phyloP scores from a whole-genome alignment of 768 basidiomycete genomes.

The Leccinellum rugosiceps region DNA sequence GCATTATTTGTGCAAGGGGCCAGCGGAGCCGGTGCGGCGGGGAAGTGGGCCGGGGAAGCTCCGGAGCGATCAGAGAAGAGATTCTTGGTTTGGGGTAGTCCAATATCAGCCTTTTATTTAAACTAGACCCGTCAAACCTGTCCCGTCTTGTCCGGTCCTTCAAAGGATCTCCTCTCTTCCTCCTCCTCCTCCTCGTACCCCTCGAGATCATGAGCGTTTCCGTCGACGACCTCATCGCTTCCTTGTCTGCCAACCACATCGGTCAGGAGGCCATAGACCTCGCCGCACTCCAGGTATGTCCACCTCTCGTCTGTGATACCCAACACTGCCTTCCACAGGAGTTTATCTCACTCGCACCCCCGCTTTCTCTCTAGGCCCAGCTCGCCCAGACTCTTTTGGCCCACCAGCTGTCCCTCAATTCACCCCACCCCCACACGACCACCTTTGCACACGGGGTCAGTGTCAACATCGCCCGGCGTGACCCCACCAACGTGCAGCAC shows the following conservation, averaged over 20 bases:
- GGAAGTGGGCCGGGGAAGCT: neutral
- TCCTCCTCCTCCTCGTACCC: neutral
- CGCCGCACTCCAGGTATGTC: slow-evolving; percentile 43
- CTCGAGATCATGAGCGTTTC: slow-evolving; percentile 40
- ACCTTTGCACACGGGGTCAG: slow-evolving; percentile 21
- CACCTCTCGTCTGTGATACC: slow-evolving; percentile 6
- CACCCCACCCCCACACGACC: slow-evolving; percentile 15
- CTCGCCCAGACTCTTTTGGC: slow-evolving; percentile 42
- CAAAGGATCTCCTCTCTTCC: neutral
- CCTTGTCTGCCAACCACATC: slow-evolving; percentile 45
- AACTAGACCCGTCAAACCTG: neutral
- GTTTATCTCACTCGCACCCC: slow-evolving; percentile 14
- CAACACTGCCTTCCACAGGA: slow-evolving; percentile 10
- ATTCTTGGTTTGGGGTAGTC: slow-evolving; percentile 20
- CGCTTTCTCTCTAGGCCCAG: slow-evolving; percentile 35
- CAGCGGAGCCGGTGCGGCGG: slow-evolving; percentile 2
- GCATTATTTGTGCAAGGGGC: neutral
- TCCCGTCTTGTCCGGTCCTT: slow-evolving; percentile 6
- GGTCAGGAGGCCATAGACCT: slow-evolving; percentile 53
- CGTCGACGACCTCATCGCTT: slow-evolving; percentile 51
- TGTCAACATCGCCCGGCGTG: slow-evolving; percentile 25
- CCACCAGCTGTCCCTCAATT: slow-evolving; percentile 27
- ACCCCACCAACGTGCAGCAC: slow-evolving; percentile 36
- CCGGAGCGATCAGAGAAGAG: slow-evolving; percentile 11
- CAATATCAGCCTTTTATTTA: neutral